A percentile compares a stretch with the other conserved stretches of the same genome.
Evolutionary conservation across 2,329 filamentous ascomycete species (phyloP).

Genomic region (Trichothecium sympodiale): DNA sequence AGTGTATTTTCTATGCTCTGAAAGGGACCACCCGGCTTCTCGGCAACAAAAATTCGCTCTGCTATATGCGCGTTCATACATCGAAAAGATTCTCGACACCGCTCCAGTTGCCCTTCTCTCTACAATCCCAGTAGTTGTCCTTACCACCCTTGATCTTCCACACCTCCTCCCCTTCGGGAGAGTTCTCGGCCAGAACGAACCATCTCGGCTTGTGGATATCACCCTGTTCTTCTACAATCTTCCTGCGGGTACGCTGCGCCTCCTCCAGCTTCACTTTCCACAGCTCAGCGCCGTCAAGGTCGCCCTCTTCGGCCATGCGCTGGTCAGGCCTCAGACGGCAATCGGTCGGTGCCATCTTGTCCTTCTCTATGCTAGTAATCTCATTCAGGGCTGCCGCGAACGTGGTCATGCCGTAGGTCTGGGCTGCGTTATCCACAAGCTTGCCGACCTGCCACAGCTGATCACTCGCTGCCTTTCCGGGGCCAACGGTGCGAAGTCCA

Average conservation of each 20-base stretch:
- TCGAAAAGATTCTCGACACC: constrained; percentile 42
- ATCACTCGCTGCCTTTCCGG: constrained; percentile 47
- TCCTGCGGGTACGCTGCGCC: constrained; percentile 63
- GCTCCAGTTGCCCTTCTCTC: constrained; percentile 56
- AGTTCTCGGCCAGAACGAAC: constrained; percentile 64
- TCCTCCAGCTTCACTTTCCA: constrained; percentile 81
- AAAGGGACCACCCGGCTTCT: too few relatives aligned
- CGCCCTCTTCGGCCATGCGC: constrained; percentile 68
- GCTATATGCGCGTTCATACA: constrained; percentile 2
- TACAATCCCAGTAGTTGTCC: constrained; percentile 90
- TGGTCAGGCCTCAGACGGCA: constrained; percentile 79
- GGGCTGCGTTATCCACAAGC: constrained; percentile 67
- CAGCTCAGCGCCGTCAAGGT: constrained; percentile 72
- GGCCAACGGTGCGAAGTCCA: constrained; percentile 54
- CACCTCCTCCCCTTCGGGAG: constrained; percentile 50
- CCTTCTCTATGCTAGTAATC: constrained; percentile 67
- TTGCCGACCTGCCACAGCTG: constrained; percentile 71
- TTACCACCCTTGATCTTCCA: constrained; percentile 71
- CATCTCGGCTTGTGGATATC: constrained; percentile 67
- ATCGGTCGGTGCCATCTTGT: constrained; percentile 69
- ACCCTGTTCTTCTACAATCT: constrained; percentile 63
- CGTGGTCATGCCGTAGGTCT: constrained; percentile 76
- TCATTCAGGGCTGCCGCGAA: constrained; percentile 87
- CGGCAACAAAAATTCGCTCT: too few relatives aligned
- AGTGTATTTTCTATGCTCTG: too few relatives aligned